Evolutionary conservation across 306 rosid species (phyloP), one percentile per base, ranked within the genome.

Genomic region (Mimosa pudica): DNA sequence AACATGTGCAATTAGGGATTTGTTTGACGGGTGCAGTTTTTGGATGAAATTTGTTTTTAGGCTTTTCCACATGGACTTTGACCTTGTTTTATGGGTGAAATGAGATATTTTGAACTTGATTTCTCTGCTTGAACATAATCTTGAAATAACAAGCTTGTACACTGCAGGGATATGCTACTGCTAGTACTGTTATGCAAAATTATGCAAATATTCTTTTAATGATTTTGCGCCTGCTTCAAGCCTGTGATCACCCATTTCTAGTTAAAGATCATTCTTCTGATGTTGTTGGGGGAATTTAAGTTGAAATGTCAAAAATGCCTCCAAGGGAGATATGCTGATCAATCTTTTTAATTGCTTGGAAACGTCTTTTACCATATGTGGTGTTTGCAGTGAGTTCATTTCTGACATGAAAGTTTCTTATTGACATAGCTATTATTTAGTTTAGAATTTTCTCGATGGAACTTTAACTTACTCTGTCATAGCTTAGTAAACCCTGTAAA

Each of bases 201-300:
- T 95, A 95, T 83, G 99, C 99, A 71, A 95, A 93, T 88, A 95
- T 95, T 84, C 93, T 95, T 55, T 78, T 93, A 85, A 93, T 95
- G 99, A 98, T 95, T 80, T 83, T 93, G 77, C 99, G 98, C 76
- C 99, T 95, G 72, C 92, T 98, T 49, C 99, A 95, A 86, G 99
- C 98, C 85, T 95, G 99, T 80, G 98, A 95, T 76, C 99, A 95
- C 61, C 99, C 99, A 1, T 87, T 68, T 77, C 99, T 95, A 82
- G 97, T 95, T 72, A 93, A 93, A 84, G 96, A 92, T 73, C 88
- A 81, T 86, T 77, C 82, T 77, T 83, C 92, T 18, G 92, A 88
- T 76, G 85, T 79, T 51, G 89, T 89, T 46, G 97, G 98, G 64
- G 89, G 87, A 78, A 84, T 74, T 83, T 91, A 98, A 76, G 74